These are phyloP conservation scores for Jatropha podagrica DNA, from an alignment of 441 rosid species.

Conservation along the genomic window DNA sequence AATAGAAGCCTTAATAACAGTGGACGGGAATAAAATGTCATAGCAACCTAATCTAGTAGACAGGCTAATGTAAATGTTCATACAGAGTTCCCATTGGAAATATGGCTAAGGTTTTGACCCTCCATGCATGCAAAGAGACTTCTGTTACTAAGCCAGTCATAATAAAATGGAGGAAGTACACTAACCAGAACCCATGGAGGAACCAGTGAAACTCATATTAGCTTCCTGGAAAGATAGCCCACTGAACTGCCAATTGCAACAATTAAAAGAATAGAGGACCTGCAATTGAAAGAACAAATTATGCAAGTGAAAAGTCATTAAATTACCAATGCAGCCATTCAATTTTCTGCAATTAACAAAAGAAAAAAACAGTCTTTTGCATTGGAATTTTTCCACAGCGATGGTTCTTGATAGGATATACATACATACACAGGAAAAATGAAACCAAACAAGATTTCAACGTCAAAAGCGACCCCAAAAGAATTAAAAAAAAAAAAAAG, in stretches of 20 bases:
- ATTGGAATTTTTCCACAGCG: background rate
- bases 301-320: background rate
- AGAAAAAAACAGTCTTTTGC: background rate
- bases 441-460: background rate
- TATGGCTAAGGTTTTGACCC: background rate
- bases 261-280: slow-evolving; percentile 23
- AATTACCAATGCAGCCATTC: background rate
- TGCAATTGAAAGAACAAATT: slow-evolving; percentile 26
- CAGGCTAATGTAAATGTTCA: background rate
- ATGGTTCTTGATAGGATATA: background rate
- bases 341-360: background rate
- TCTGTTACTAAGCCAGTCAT: background rate
- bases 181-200: slow-evolving; percentile 69
- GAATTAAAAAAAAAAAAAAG: too few species aligned
- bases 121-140: background rate
- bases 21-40: too few species aligned
- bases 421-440: background rate
- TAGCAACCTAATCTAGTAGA: background rate
- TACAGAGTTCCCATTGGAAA: background rate
- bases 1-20: background rate
- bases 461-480: background rate
- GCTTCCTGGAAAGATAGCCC: slow-evolving; percentile 19
- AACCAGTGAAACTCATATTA: slow-evolving; percentile 69
- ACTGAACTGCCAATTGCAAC: slow-evolving; percentile 13
- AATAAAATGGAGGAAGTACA: slow-evolving; percentile 16